Evolutionary conservation across 768 basidiomycete species (phyloP), one percentile per base, ranked within the genome.

Genomic region (Xanthoconium purpureum): DNA sequence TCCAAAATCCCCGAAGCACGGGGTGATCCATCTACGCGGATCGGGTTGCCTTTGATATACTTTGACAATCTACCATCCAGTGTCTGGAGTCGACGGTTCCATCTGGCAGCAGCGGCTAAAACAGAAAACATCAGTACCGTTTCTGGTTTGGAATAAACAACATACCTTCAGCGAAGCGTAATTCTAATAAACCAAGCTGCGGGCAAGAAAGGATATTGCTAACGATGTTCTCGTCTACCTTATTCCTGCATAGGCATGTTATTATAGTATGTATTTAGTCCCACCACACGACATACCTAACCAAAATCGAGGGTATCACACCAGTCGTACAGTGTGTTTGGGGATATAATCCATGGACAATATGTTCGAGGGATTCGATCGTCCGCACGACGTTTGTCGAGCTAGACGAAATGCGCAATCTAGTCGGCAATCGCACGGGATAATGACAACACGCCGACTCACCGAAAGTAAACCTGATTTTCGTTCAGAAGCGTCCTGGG

Each of bases 311-410:
- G 13, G 87, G 85, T 15, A 77, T 58, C 13, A 77, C 72, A n/a
- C 69, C 67, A 14, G 71, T 61, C 9, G 69, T 70, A 59, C 80
- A 83, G 64, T 82, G 81, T 5, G 70, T 58, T 8, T 73, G 70
- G 2, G 87, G 87, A 62, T 90, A 92, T 46, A 93, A 67, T 2
- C 89, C 89, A 48, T 84, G 78, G n/a, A 88, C 74, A 36, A 91
- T 75, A 59, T 92, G 84, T 60, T 88, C 84, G 17, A 91, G 71
- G 0, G 85, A 85, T 62, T 91, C 88, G 15, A 85, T 83, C 6
- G 89, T 91, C 35, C 91, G 78, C 0, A 89, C 82, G 68, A 93
- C 82, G 64, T 89, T 87, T 3, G 91, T 93, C 15, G 83, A 87
- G 46, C 86, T 85, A 48, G 10, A 54, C 29, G 35, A 52, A 18